These are phyloP conservation scores for Neotropicomus parvogracilis DNA, from an alignment of 1,284 basidiomycete species.

Conservation along the genomic window DNA sequence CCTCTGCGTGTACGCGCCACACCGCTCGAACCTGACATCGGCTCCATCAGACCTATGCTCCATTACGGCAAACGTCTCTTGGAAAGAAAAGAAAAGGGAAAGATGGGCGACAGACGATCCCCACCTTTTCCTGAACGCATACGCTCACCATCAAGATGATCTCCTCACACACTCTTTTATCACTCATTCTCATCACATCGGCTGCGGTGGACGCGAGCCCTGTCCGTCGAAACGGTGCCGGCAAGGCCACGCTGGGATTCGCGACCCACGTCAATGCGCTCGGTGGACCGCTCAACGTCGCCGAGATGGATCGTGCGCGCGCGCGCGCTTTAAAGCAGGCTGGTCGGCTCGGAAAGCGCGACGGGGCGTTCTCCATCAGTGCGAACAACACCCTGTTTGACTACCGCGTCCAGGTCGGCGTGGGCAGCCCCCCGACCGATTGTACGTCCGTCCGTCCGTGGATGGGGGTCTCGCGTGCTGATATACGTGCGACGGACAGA, in stretches of 20 bases:
- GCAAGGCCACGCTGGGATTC: constrained; percentile 18
- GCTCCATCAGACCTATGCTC: no score
- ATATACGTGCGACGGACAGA: constrained; percentile 12
- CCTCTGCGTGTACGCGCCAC: no score
- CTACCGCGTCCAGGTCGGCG: constrained; percentile 38
- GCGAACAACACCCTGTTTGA: constrained; percentile 17
- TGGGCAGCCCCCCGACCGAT: constrained; percentile 42
- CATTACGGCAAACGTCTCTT: no score
- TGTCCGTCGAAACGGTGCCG: constrained; percentile 1
- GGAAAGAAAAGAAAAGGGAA: no score
- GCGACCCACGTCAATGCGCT: constrained; percentile 8
- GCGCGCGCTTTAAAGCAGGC: constrained; percentile 11
- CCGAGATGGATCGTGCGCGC: constrained; percentile 23
- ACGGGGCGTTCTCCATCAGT: not conserved
- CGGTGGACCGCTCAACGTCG: not conserved
- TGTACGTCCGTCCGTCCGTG: constrained; percentile 31
- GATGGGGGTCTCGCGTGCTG: not conserved
- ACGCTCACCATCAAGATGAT: constrained; percentile 9
- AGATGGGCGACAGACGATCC: no score
- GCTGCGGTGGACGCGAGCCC: constrained; percentile 16
- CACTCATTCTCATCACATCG: constrained; percentile 8
- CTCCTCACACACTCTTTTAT: constrained; percentile 3
- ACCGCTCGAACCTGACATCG: no score
- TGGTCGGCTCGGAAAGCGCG: constrained; percentile 8
- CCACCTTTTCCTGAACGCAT: no score